A percentile compares a stretch with the other conserved stretches of the same genome.
These are phyloP conservation scores for Shiraia sp. DNA, from an alignment of 2,329 filamentous ascomycete species.

Conservation along the genomic window DNA sequence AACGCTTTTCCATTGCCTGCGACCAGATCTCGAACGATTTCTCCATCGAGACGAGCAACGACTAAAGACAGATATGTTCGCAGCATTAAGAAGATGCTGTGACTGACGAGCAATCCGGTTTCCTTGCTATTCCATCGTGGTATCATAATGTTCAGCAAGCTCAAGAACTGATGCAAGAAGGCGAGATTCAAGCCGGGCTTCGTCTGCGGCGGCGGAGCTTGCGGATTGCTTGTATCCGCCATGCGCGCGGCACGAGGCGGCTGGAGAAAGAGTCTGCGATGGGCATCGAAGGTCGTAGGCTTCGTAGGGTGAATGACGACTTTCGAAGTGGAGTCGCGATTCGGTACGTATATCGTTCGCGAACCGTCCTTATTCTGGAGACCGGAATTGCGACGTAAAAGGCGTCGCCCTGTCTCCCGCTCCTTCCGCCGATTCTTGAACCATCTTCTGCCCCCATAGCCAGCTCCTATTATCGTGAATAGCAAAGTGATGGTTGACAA, in stretches of 20 bases:
- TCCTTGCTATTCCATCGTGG: slow-evolving; percentile 95
- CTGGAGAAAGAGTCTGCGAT: slow-evolving; percentile 88
- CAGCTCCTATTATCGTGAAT: slow-evolving; percentile 76
- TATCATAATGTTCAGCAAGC: slow-evolving; percentile 96
- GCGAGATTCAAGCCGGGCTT: slow-evolving; percentile 94
- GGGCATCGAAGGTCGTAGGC: slow-evolving; percentile 91
- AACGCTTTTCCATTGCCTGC: slow-evolving; percentile 89
- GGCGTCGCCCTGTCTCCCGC: slow-evolving; percentile 76
- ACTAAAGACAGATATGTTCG: slow-evolving; percentile 92
- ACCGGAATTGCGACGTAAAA: slow-evolving; percentile 90
- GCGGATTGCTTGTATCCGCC: slow-evolving; percentile 62
- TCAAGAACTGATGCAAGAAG: slow-evolving; percentile 95
- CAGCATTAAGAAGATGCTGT: slow-evolving; percentile 86
- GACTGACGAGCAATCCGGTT: slow-evolving; percentile 84
- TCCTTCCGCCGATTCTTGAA: slow-evolving; percentile 76
- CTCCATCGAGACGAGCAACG: slow-evolving; percentile 89
- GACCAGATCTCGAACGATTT: slow-evolving; percentile 95
- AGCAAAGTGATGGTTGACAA: slow-evolving; percentile 76
- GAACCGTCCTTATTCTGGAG: slow-evolving; percentile 93
- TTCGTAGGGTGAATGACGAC: slow-evolving; percentile 92
- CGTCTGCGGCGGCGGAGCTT: slow-evolving; percentile 83
- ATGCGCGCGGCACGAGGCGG: slow-evolving; percentile 82
- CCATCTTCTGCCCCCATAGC: slow-evolving; percentile 78
- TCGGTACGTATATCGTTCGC: slow-evolving; percentile 91
- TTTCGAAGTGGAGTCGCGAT: slow-evolving; percentile 84